phyloP scores from a whole-genome alignment of 768 basidiomycete genomes.

The Boletus rubroflammeus region DNA sequence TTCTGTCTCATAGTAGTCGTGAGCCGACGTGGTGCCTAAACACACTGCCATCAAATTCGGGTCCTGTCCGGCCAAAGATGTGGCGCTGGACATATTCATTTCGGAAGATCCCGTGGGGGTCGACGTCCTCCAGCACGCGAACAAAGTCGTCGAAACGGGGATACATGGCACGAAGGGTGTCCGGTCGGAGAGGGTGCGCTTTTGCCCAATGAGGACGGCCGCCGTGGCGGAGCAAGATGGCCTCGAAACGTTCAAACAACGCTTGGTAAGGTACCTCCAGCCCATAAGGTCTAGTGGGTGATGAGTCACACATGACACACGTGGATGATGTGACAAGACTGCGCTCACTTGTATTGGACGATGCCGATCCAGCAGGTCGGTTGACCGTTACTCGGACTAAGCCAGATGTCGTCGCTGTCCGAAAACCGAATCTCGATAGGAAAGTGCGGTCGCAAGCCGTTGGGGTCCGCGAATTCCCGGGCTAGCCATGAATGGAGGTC shows the following conservation, averaged over 20 bases:
- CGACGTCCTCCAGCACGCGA: slow-evolving; percentile 60
- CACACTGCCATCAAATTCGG: slow-evolving; percentile 39
- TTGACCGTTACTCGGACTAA: slow-evolving; percentile 81
- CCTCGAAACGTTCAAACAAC: slow-evolving; percentile 74
- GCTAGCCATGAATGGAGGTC: slow-evolving; percentile 73
- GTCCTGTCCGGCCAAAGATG: slow-evolving; percentile 58
- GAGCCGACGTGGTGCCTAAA: slow-evolving; percentile 38
- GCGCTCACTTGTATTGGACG: slow-evolving; percentile 87
- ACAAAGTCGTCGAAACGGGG: slow-evolving; percentile 80
- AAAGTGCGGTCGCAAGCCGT: slow-evolving; percentile 85
- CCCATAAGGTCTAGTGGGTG: slow-evolving; percentile 68
- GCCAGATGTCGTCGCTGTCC: slow-evolving; percentile 86
- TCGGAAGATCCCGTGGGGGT: slow-evolving; percentile 74
- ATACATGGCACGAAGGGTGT: slow-evolving; percentile 63
- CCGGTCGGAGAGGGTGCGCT: slow-evolving; percentile 69
- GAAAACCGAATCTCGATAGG: slow-evolving; percentile 92
- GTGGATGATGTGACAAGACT: background rate
- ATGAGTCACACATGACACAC: slow-evolving; percentile 1
- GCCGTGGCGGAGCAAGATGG: slow-evolving; percentile 59
- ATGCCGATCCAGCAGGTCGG: slow-evolving; percentile 94
- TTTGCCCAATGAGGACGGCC: slow-evolving; percentile 98
- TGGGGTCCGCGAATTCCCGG: slow-evolving; percentile 57
- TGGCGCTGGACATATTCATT: slow-evolving; percentile 91
- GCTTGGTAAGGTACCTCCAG: slow-evolving; percentile 76
- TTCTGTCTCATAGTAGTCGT: slow-evolving; percentile 3